phyloP scores from a whole-genome alignment of 768 basidiomycete species.

The Pleurotus sapidus region DNA sequence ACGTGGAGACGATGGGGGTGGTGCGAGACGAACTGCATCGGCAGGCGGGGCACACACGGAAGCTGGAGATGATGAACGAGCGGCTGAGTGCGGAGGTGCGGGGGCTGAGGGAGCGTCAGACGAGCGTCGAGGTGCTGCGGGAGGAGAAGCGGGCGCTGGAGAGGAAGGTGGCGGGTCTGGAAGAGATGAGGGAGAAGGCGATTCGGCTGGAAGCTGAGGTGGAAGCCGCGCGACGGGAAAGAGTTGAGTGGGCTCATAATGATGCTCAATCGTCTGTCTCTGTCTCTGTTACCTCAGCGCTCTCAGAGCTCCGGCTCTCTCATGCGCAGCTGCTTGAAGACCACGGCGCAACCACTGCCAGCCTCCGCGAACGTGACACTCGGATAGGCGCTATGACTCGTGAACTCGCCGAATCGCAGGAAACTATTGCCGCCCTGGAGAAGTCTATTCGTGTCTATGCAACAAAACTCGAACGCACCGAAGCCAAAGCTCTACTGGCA shows the following conservation, averaged over 20 bases:
- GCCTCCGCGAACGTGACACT: constrained; percentile 50
- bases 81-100: constrained; percentile 52
- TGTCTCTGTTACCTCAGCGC: constrained; percentile 52
- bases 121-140: constrained; percentile 63
- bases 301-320: constrained; percentile 57
- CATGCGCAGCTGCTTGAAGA: constrained; percentile 68
- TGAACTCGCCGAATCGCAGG: constrained; percentile 32
- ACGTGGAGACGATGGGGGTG: constrained; percentile 58
- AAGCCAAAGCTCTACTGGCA: constrained; percentile 26
- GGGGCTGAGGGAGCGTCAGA: constrained; percentile 50
- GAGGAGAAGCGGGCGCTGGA: constrained; percentile 74
- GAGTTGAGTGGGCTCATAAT: constrained; percentile 51
- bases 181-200: constrained; percentile 54
- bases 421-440: constrained; percentile 29
- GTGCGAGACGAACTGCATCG: constrained; percentile 68
- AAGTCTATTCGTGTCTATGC: constrained; percentile 34
- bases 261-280: constrained; percentile 27
- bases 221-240: constrained; percentile 54
- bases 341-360: constrained; percentile 54
- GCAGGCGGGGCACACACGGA: constrained; percentile 58
- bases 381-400: constrained; percentile 41
- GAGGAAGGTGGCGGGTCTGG: constrained; percentile 44
- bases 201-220: constrained; percentile 63
- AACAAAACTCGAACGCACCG: constrained; percentile 29
- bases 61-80: constrained; percentile 57